A percentile compares a stretch with the other conserved stretches of the same genome.
These are phyloP conservation scores for Verticillium albo-atrum DNA, from an alignment of 2,329 filamentous ascomycete genomes.

Conservation along the genomic window DNA sequence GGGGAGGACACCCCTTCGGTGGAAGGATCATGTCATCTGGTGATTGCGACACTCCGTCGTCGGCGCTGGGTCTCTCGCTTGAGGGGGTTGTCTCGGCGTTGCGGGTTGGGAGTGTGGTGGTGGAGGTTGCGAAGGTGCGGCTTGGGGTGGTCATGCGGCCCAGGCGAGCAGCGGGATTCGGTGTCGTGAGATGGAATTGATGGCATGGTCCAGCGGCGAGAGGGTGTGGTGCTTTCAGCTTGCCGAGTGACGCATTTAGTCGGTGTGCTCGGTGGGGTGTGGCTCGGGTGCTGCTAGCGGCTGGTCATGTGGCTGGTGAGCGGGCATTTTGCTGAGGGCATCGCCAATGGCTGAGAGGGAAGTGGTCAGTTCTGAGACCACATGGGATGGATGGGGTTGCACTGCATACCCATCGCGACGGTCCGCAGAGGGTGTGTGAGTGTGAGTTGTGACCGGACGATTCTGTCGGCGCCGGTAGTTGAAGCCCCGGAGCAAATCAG, in stretches of 20 bases:
- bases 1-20: background rate
- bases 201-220: background rate
- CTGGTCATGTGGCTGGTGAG: background rate
- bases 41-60: background rate
- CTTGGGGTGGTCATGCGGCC: background rate
- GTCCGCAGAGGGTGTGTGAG: background rate
- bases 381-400: background rate
- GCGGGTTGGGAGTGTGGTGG: background rate
- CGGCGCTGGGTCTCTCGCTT: background rate
- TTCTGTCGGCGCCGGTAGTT: background rate
- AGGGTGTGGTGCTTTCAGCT: background rate
- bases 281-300: background rate
- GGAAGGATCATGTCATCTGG: background rate
- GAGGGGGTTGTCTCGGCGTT: too few species aligned
- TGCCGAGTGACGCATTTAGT: slow-evolving; percentile 1
- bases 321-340: background rate
- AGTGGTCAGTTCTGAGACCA: background rate
- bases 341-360: background rate
- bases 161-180: background rate
- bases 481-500: background rate
- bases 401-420: background rate
- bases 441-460: background rate
- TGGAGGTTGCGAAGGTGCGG: background rate
- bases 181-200: background rate
- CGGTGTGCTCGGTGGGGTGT: background rate